A percentile compares a stretch with the other conserved stretches of the same genome.
Evolutionary conservation across 73 alveolate species (phyloP).

Genomic region (Stentor roeselii): DNA sequence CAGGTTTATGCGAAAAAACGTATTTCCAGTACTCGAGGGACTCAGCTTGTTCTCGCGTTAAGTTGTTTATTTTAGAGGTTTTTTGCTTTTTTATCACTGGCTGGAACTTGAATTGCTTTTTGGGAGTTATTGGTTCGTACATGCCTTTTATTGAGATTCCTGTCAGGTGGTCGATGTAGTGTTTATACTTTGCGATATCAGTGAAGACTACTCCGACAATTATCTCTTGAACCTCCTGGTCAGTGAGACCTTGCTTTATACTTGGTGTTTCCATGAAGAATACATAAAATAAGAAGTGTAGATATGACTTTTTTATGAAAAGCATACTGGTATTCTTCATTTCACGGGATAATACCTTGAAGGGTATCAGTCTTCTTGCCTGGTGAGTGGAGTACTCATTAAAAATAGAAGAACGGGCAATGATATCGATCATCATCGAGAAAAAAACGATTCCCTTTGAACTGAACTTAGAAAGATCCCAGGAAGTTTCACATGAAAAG

Average conservation of each 20-base stretch:
- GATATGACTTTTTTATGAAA: conserved; percentile 1
- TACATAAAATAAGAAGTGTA: conserved; percentile 1
- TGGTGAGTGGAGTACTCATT: conserved; percentile 9
- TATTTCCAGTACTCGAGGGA: conserved; percentile 20
- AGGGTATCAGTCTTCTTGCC: conserved; percentile 5
- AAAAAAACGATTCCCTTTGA: neutral
- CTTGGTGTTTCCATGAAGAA: neutral
- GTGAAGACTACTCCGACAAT: neutral
- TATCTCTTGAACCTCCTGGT: neutral
- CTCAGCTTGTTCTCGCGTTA: conserved; percentile 25
- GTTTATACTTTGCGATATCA: neutral
- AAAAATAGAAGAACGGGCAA: neutral
- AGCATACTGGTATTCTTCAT: neutral
- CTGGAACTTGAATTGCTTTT: neutral
- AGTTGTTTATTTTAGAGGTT: neutral
- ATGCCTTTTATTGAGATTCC: neutral
- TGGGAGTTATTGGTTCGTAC: neutral
- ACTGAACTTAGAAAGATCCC: conserved; percentile 10
- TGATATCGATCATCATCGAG: neutral
- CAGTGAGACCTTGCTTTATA: neutral
- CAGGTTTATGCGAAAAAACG: neutral
- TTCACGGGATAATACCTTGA: neutral
- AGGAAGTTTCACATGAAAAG: conserved; percentile 22
- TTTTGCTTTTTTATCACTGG: neutral
- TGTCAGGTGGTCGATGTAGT: neutral